Evolutionary conservation across 345 rosid species (phyloP).

Genomic region (Bretschneidera sinensis): DNA sequence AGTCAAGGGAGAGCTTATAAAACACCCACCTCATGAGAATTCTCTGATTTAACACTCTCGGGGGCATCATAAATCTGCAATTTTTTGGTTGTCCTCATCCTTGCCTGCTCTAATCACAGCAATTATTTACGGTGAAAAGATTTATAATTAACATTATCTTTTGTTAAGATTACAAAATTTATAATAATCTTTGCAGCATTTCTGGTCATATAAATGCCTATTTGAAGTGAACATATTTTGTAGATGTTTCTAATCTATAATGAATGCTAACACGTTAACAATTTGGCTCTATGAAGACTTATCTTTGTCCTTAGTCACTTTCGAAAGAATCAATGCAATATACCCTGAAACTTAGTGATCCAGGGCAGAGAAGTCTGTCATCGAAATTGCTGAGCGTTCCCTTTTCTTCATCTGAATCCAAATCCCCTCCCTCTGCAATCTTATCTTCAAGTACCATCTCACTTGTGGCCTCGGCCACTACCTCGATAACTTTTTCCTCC

Average conservation of each 20-base stretch:
- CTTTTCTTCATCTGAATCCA: neutral
- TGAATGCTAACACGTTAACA: no score
- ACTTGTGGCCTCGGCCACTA: constrained; percentile 4
- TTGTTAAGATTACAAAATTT: no score
- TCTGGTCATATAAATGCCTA: no score
- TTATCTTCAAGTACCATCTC: constrained; percentile 7
- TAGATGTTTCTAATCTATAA: no score
- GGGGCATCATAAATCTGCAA: neutral
- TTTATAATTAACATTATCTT: no score
- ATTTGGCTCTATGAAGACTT: neutral
- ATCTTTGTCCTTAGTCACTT: constrained; percentile 13
- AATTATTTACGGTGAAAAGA: no score
- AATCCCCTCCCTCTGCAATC: neutral
- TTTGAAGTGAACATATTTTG: neutral
- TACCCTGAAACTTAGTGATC: constrained; percentile 44
- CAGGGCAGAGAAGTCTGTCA: constrained; percentile 24
- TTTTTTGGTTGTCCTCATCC: neutral
- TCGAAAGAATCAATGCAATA: constrained; percentile 27
- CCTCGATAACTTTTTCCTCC: constrained; percentile 3
- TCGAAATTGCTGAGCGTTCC: constrained; percentile 15
- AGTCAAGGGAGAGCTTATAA: no score
- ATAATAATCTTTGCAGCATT: no score
- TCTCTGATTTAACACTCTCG: neutral
- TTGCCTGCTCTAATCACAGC: no score
- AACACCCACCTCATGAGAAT: neutral